phyloP scores from a whole-genome alignment of 169 alveolate genomes.

The Eimeria brunetti region DNA sequence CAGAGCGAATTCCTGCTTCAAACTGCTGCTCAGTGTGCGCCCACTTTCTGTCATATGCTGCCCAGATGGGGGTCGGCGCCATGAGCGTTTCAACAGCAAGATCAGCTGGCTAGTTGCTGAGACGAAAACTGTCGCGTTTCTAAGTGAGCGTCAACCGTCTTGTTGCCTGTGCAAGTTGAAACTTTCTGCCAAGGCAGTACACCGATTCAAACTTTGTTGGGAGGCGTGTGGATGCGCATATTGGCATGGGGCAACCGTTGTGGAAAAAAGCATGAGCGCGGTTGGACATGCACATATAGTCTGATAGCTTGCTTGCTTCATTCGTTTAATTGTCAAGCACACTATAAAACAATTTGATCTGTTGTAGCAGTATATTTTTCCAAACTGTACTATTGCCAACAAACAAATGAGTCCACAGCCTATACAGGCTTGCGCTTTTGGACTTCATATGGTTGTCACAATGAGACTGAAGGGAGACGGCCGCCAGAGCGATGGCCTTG shows the following conservation, averaged over 20 bases:
- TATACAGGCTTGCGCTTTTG: not conserved
- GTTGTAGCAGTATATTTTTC: not conserved
- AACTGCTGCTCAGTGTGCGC: not conserved
- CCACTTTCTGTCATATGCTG: not conserved
- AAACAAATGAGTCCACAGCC: not conserved
- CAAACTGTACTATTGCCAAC: not conserved
- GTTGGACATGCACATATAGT: not conserved
- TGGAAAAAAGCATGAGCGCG: not conserved
- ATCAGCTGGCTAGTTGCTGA: not conserved
- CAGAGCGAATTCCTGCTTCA: not conserved
- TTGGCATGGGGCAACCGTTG: not conserved
- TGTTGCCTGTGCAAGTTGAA: not conserved
- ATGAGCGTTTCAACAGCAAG: not conserved
- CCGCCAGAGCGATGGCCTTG: not conserved
- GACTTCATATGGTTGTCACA: not conserved
- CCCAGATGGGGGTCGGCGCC: slow-evolving; percentile 24
- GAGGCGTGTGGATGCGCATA: not conserved
- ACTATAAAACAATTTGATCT: not conserved
- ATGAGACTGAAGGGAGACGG: not conserved
- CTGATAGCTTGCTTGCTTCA: not conserved
- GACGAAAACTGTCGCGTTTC: not conserved
- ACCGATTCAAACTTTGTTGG: not conserved
- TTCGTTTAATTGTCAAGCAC: not conserved
- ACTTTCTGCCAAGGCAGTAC: not conserved
- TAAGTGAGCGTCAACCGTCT: not conserved